phyloP scores from a whole-genome alignment of 495 filamentous ascomycete species.

The Aspergillus olivimuriae region DNA sequence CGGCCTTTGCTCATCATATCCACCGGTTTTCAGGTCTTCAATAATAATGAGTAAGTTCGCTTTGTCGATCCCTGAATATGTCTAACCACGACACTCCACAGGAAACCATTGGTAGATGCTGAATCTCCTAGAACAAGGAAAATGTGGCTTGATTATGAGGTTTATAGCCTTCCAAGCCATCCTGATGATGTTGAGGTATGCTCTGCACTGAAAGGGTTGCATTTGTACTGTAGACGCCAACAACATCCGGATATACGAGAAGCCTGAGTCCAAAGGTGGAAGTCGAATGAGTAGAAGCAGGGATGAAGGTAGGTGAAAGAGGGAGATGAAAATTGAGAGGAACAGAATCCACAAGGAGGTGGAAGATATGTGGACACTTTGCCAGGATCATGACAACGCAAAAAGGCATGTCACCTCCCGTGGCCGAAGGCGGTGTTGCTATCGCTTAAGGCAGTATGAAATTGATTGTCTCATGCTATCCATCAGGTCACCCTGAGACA shows the following conservation, averaged over 20 bases:
- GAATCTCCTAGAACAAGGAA: constrained; percentile 33
- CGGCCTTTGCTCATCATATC: constrained; percentile 25
- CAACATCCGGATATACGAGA: constrained; percentile 14
- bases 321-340: too few relatives aligned
- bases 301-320: too few relatives aligned
- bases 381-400: too few relatives aligned
- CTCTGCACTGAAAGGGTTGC: constrained; percentile 18
- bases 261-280: constrained; percentile 17
- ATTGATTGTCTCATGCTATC: too few relatives aligned
- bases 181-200: constrained; percentile 23
- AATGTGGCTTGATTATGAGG: constrained; percentile 29
- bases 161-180: constrained; percentile 21
- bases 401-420: too few relatives aligned
- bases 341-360: too few relatives aligned
- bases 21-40: constrained; percentile 20
- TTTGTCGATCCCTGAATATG: constrained; percentile 19
- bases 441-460: too few relatives aligned
- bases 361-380: too few relatives aligned
- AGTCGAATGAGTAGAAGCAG: too few relatives aligned
- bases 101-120: constrained; percentile 26
- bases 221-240: constrained; percentile 21
- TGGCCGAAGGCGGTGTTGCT: too few relatives aligned
- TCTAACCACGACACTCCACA: constrained; percentile 19
- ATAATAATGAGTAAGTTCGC: constrained; percentile 23
- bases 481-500: too few relatives aligned